These are phyloP conservation scores for Styphnolobium japonicum DNA, from an alignment of 306 rosid genomes.

Conservation along the genomic window DNA sequence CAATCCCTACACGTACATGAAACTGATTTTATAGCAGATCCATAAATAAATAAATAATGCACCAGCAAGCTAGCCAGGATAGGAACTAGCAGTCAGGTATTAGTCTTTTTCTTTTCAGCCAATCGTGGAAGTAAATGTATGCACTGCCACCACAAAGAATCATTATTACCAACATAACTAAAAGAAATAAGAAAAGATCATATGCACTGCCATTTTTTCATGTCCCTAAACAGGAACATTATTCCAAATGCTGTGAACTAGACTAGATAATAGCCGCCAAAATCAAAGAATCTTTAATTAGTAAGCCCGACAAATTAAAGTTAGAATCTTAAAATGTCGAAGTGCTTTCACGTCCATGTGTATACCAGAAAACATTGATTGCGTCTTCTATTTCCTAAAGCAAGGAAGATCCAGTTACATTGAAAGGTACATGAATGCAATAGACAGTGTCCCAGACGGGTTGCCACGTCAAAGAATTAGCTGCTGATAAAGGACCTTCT, in stretches of 20 bases:
- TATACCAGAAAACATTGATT: conserved; percentile 18
- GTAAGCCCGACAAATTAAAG: not conserved
- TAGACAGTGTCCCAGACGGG: conserved; percentile 4
- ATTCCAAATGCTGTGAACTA: not conserved
- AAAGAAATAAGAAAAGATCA: not conserved
- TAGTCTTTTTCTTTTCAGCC: not conserved
- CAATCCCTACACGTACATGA: not conserved
- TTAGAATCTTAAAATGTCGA: conserved; percentile 26
- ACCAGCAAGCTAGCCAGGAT: not conserved
- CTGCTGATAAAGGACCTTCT: not conserved
- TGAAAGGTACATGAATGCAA: conserved; percentile 32
- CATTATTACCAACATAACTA: not conserved
- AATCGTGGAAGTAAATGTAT: not conserved
- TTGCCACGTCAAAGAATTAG: conserved; percentile 33
- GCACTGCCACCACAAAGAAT: not conserved
- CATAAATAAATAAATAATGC: not conserved
- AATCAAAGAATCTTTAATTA: not conserved
- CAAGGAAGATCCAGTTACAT: conserved; percentile 17
- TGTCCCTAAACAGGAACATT: not conserved
- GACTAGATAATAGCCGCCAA: not conserved
- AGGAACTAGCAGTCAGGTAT: too few relatives aligned
- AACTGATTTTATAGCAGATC: too few relatives aligned
- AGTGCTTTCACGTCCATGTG: conserved; percentile 20
- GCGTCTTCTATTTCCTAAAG: conserved; percentile 19
- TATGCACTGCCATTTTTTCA: not conserved